These are phyloP conservation scores for Lipomyces kockii DNA, from an alignment of 805 yeast species.

Conservation along the genomic window DNA sequence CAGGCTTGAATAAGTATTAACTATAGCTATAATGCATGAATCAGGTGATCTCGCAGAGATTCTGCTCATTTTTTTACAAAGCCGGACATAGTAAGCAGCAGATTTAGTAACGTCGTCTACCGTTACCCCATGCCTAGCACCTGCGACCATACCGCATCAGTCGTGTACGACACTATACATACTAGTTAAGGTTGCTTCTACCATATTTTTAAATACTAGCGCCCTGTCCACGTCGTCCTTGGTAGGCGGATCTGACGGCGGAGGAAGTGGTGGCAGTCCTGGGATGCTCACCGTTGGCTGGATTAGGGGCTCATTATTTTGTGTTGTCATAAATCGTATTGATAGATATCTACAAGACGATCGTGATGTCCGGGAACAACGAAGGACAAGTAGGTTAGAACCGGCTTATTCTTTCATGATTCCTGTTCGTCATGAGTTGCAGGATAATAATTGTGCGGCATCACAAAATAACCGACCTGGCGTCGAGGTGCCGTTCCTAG, in stretches of 20 bases:
- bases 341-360: too few relatives aligned
- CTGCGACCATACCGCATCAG: neutral
- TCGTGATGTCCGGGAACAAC: too few relatives aligned
- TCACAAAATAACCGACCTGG: too few relatives aligned
- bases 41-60: neutral
- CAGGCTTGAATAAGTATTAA: neutral
- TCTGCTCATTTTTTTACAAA: neutral
- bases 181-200: neutral
- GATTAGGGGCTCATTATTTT: too few relatives aligned
- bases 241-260: neutral
- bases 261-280: too few relatives aligned
- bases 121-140: neutral
- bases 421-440: too few relatives aligned
- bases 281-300: too few relatives aligned
- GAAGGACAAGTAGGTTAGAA: too few relatives aligned
- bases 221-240: constrained; percentile 5
- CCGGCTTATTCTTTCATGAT: too few relatives aligned
- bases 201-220: neutral
- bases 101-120: neutral
- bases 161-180: neutral
- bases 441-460: too few relatives aligned
- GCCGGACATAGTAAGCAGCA: neutral
- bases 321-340: too few relatives aligned
- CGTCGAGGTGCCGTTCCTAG: too few relatives aligned
- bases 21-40: neutral